A percentile compares a stretch with the other conserved stretches of the same genome.
Evolutionary conservation across 371 early-diverging fungal genomes (phyloP).

Genomic region (Mortierella sp.): DNA sequence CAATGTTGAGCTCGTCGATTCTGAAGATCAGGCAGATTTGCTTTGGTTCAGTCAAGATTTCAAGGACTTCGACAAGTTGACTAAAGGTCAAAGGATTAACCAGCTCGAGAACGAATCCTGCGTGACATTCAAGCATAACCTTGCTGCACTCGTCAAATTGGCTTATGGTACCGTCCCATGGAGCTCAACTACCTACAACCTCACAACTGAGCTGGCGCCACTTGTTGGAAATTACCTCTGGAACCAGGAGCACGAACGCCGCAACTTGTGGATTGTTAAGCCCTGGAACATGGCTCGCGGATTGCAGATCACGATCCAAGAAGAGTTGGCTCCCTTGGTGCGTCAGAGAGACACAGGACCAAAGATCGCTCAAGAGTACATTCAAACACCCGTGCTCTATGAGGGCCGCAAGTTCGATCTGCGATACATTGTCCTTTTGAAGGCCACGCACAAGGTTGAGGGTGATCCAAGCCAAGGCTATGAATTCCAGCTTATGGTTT

Average conservation of each 20-base stretch:
- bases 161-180: slow-evolving; percentile 66
- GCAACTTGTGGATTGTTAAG: slow-evolving; percentile 69
- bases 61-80: slow-evolving; percentile 63
- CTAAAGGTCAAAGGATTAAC: slow-evolving; percentile 63
- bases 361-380: slow-evolving; percentile 66
- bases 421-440: slow-evolving; percentile 68
- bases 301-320: slow-evolving; percentile 61
- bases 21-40: slow-evolving; percentile 63
- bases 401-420: slow-evolving; percentile 72
- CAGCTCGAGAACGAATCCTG: slow-evolving; percentile 68
- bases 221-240: slow-evolving; percentile 66
- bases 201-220: slow-evolving; percentile 61
- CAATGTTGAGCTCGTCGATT: slow-evolving; percentile 61
- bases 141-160: slow-evolving; percentile 64
- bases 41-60: slow-evolving; percentile 68
- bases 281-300: slow-evolving; percentile 72
- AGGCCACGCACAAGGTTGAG: slow-evolving; percentile 54
- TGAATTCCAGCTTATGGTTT: slow-evolving; percentile 61
- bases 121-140: slow-evolving; percentile 64
- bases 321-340: slow-evolving; percentile 62
- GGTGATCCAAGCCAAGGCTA: slow-evolving; percentile 49
- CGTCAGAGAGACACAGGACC: slow-evolving; percentile 67
- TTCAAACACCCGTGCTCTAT: slow-evolving; percentile 68
- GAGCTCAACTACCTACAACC: slow-evolving; percentile 65
- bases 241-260: slow-evolving; percentile 53